A percentile compares a stretch with the other conserved stretches of the same genome.
Conservation (phyloP, 108 stramenopile genomes). For the Epithemia pelagica region DNA sequence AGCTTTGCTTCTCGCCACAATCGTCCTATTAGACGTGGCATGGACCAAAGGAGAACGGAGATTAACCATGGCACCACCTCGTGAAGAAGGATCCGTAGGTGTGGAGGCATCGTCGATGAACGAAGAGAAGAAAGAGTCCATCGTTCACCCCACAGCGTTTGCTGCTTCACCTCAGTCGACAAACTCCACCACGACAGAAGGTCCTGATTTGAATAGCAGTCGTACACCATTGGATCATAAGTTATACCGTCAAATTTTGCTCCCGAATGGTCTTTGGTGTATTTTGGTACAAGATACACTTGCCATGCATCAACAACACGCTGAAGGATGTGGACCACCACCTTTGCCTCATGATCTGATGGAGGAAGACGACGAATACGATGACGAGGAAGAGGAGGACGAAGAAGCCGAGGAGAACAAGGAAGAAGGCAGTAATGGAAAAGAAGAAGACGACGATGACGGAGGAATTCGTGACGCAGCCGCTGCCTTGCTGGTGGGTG, state of each 20-base stretch:
- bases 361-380: conserved; percentile 8
- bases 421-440: conserved; percentile 22
- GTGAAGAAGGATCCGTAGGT: no score
- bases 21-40: no score
- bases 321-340: conserved; percentile 11
- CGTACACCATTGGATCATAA: conserved; percentile 54
- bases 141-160: no score
- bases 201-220: conserved; percentile 20
- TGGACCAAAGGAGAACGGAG: no score
- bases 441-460: conserved; percentile 36
- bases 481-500: conserved; percentile 89
- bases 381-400: conserved; percentile 31
- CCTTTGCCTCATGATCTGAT: conserved; percentile 16
- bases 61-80: no score
- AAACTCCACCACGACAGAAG: conserved; percentile 1
- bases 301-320: conserved; percentile 59
- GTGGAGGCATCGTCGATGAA: no score
- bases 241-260: conserved; percentile 73
- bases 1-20: no score
- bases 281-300: conserved; percentile 71
- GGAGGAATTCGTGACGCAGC: conserved; percentile 71
- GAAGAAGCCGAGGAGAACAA: conserved; percentile 24
- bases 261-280: conserved; percentile 72
- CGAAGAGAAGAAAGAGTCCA: no score
- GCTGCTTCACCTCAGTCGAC: no score